phyloP scores from a whole-genome alignment of 1,284 basidiomycete genomes.

The Puccinia coronata region DNA sequence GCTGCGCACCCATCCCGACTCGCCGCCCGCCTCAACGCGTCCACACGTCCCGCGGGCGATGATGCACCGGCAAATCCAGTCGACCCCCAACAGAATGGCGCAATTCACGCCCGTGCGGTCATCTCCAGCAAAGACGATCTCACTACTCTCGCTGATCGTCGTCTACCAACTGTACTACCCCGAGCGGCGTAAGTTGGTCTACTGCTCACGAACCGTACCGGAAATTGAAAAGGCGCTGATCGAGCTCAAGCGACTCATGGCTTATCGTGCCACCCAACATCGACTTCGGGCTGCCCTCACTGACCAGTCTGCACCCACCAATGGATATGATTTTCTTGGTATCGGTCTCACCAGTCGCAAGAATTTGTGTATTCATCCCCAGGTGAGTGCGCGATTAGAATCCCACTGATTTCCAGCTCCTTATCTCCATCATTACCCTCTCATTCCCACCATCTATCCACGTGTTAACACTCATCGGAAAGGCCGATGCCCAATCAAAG shows the following conservation, averaged over 20 bases:
- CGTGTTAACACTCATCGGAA: conserved; percentile 14
- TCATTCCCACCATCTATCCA: neutral
- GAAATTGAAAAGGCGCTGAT: conserved; percentile 98
- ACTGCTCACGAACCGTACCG: conserved; percentile 99
- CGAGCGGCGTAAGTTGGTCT: conserved; percentile 88
- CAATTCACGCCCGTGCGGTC: neutral
- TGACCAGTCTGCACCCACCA: conserved; percentile 68
- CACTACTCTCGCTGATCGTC: conserved; percentile 90
- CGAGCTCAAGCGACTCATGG: conserved; percentile 91
- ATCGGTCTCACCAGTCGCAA: conserved; percentile 92
- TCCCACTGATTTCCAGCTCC: neutral
- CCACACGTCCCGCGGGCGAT: neutral
- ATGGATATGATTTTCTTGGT: conserved; percentile 81
- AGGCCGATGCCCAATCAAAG: conserved; percentile 11
- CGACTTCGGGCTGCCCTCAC: conserved; percentile 62
- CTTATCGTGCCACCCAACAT: conserved; percentile 67
- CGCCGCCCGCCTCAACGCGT: conserved; percentile 17
- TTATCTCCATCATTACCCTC: neutral
- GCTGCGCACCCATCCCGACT: neutral
- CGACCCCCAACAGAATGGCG: conserved; percentile 10
- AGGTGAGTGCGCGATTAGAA: conserved; percentile 64
- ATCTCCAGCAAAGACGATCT: conserved; percentile 99
- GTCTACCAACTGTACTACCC: conserved; percentile 98
- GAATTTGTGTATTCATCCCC: conserved; percentile 94
- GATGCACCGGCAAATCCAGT: neutral